Conservation (phyloP, 164 flowering plant genomes). For the Berberis thunbergii region DNA sequence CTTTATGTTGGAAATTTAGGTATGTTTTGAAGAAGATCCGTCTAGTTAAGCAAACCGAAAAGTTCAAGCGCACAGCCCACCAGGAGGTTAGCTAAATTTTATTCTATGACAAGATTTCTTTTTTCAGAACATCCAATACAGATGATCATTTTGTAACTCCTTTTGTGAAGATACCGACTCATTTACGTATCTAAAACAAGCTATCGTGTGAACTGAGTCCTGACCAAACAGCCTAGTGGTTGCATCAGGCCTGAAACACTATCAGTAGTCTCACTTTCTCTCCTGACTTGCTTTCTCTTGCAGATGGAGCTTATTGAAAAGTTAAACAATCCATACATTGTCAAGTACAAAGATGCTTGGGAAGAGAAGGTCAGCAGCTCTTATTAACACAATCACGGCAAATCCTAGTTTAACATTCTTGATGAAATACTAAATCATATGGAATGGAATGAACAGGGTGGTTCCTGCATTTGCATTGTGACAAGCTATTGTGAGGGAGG, state of each 20-base stretch:
- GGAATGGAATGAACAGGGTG: conserved; percentile 27
- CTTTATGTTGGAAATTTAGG: conserved; percentile 21
- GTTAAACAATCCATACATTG: conserved; percentile 64
- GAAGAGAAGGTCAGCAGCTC: conserved; percentile 59
- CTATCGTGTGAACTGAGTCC: no score
- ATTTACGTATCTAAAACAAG: no score
- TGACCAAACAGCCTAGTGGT: no score
- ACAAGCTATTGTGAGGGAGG: conserved; percentile 87
- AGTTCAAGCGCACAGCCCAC: conserved; percentile 70
- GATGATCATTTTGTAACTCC: no score
- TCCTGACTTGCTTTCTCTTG: conserved; percentile 2
- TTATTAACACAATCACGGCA: neutral
- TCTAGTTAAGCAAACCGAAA: conserved; percentile 78
- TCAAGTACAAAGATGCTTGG: conserved; percentile 88
- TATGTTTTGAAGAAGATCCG: conserved; percentile 85
- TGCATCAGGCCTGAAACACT: no score
- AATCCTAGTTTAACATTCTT: no score
- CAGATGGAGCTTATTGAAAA: conserved; percentile 82
- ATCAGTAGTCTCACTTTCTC: neutral
- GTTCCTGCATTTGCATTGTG: conserved; percentile 52
- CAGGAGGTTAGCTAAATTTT: conserved; percentile 53
- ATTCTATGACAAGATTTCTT: no score
- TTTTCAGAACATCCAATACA: no score
- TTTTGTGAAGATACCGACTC: no score
- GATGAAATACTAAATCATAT: no score